These are phyloP conservation scores for Tuber calosporum DNA, from an alignment of 495 filamentous ascomycete genomes.

Conservation along the genomic window DNA sequence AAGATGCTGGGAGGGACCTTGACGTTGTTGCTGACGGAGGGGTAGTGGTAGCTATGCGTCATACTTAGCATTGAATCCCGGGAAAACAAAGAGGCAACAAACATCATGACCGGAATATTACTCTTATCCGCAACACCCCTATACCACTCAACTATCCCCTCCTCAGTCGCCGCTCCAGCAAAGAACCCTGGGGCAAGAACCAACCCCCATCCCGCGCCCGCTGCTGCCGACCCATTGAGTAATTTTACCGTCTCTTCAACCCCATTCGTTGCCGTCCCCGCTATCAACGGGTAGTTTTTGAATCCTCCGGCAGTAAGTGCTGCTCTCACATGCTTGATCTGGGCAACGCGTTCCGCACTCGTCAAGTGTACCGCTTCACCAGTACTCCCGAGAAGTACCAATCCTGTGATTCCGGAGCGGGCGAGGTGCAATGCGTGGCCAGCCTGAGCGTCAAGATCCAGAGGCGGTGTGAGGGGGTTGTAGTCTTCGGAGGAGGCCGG, in stretches of 20 bases:
- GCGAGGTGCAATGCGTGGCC: slow-evolving; percentile 59
- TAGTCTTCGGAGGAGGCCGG: slow-evolving; percentile 41
- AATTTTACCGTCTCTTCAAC: slow-evolving; percentile 58
- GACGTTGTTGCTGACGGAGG: slow-evolving; percentile 58
- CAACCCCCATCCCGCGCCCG: slow-evolving; percentile 59
- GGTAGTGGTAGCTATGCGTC: slow-evolving; percentile 57
- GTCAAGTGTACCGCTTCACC: slow-evolving; percentile 64
- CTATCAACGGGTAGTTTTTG: slow-evolving; percentile 59
- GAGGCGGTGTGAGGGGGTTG: slow-evolving; percentile 39
- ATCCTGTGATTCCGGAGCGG: slow-evolving; percentile 53
- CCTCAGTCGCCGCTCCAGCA: slow-evolving; percentile 47
- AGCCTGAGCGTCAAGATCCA: slow-evolving; percentile 54
- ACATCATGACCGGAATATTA: slow-evolving; percentile 53
- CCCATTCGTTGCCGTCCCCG: slow-evolving; percentile 57
- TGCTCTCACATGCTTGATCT: slow-evolving; percentile 51
- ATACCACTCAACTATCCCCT: slow-evolving; percentile 52
- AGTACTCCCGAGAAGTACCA: slow-evolving; percentile 61
- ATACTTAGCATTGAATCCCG: neutral
- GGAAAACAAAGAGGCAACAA: slow-evolving; percentile 17
- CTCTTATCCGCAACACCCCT: slow-evolving; percentile 50
- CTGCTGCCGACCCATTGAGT: slow-evolving; percentile 52
- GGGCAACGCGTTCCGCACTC: slow-evolving; percentile 51
- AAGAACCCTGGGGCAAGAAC: slow-evolving; percentile 56
- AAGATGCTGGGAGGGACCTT: slow-evolving; percentile 52
- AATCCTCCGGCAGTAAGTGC: slow-evolving; percentile 53